Conservation (phyloP, 768 basidiomycete genomes). For the Candolleomyces efflorescens region DNA sequence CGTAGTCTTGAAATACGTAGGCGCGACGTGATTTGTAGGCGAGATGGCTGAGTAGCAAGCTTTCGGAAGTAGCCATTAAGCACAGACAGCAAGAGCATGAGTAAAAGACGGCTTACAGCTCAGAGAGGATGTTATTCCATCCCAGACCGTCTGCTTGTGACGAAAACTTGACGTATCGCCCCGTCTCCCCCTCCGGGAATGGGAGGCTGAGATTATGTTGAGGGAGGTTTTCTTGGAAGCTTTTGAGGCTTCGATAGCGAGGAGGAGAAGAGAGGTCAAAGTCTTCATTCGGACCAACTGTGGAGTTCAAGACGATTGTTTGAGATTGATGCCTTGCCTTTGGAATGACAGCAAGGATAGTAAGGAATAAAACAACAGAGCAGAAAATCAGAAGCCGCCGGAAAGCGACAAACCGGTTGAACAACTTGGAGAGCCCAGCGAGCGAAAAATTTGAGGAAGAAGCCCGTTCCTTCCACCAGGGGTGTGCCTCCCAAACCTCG, state of each 20-base stretch:
- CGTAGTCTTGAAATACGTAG: conserved; percentile 46
- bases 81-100: not conserved
- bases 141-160: conserved; percentile 37
- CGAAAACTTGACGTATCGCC: conserved; percentile 45
- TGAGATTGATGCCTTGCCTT: no score
- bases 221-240: conserved; percentile 40
- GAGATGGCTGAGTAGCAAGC: conserved; percentile 47
- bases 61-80: conserved; percentile 15
- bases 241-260: conserved; percentile 27
- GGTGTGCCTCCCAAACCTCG: no score
- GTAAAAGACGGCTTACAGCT: conserved; percentile 40
- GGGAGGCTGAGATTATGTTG: conserved; percentile 47
- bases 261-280: conserved; percentile 23
- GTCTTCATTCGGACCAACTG: not conserved
- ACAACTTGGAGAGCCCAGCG: no score
- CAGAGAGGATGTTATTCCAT: conserved; percentile 51
- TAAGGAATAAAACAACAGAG: no score
- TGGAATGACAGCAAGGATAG: no score
- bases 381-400: no score
- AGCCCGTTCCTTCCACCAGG: no score
- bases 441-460: no score
- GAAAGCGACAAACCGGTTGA: no score
- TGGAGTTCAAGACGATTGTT: no score
- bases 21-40: conserved; percentile 45
- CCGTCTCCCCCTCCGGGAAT: conserved; percentile 43